These are phyloP conservation scores for Atkinsonella hypoxylon DNA, from an alignment of 2,329 filamentous ascomycete species.

Conservation along the genomic window DNA sequence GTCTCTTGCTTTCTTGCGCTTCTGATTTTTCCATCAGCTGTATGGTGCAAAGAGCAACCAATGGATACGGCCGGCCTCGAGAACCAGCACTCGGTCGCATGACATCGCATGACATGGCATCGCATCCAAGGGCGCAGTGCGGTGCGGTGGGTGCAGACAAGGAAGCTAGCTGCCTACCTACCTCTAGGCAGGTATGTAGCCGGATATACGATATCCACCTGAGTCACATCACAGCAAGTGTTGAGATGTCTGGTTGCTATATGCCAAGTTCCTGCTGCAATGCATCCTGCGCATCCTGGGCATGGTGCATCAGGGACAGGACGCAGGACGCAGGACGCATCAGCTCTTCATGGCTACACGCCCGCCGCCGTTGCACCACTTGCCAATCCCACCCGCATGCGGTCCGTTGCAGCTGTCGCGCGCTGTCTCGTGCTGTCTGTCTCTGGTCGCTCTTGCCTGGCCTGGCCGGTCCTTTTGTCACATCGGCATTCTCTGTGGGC, in stretches of 20 bases:
- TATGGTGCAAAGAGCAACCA: not conserved
- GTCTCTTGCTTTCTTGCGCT: not conserved
- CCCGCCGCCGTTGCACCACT: not conserved
- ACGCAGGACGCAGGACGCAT: not conserved
- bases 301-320: not conserved
- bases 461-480: conserved; percentile 1
- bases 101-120: not conserved
- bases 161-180: not conserved
- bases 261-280: not conserved
- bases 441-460: not conserved
- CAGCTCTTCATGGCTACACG: not conserved
- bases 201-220: too few species aligned
- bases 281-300: too few species aligned
- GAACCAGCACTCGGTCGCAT: not conserved
- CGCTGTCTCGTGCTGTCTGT: too few species aligned
- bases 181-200: too few species aligned
- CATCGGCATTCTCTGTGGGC: not conserved
- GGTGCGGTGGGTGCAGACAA: not conserved
- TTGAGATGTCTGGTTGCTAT: not conserved
- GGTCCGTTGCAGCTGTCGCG: not conserved
- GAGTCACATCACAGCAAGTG: not conserved
- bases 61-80: too few species aligned
- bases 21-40: not conserved
- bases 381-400: conserved; percentile 2
- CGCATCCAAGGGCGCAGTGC: not conserved